Conservation (phyloP, 805 yeast genomes). For the Ogataea nakhonphanomensis region DNA sequence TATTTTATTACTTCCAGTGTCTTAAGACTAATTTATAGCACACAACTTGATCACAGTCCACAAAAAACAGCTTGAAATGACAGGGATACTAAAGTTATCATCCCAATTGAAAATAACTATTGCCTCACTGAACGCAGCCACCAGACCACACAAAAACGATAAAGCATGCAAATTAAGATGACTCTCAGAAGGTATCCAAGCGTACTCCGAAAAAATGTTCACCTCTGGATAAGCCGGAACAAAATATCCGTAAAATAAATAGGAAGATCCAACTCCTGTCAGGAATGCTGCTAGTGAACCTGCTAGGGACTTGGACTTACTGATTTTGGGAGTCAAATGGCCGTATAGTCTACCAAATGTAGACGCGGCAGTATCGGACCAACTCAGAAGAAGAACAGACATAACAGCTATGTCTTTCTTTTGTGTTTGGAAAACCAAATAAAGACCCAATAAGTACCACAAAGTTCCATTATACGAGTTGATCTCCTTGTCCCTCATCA, state of each 20-base stretch:
- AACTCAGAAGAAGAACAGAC: constrained; percentile 76
- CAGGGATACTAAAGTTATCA: constrained; percentile 94
- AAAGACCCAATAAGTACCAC: constrained; percentile 80
- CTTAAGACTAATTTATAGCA: neutral
- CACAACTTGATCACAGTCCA: constrained; percentile 23
- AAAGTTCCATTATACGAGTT: constrained; percentile 76
- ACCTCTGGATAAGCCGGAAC: constrained; percentile 59
- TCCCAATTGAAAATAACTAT: constrained; percentile 74
- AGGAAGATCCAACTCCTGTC: constrained; percentile 66
- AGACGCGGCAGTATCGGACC: constrained; percentile 98
- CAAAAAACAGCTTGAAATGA: constrained; percentile 68
- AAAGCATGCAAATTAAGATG: constrained; percentile 48
- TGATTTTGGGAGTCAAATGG: constrained; percentile 72
- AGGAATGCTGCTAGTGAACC: constrained; percentile 86
- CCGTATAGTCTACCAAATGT: constrained; percentile 89
- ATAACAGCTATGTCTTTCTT: constrained; percentile 80
- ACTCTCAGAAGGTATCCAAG: constrained; percentile 65
- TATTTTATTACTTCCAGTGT: neutral
- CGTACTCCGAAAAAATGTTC: constrained; percentile 49
- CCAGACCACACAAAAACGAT: constrained; percentile 66
- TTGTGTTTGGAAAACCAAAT: constrained; percentile 62
- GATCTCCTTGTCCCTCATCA: constrained; percentile 83
- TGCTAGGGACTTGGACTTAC: constrained; percentile 77
- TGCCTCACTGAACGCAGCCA: constrained; percentile 86
- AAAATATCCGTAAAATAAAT: constrained; percentile 66